Conservation (phyloP, 148 eudicot species). For the Drosera capensis region DNA sequence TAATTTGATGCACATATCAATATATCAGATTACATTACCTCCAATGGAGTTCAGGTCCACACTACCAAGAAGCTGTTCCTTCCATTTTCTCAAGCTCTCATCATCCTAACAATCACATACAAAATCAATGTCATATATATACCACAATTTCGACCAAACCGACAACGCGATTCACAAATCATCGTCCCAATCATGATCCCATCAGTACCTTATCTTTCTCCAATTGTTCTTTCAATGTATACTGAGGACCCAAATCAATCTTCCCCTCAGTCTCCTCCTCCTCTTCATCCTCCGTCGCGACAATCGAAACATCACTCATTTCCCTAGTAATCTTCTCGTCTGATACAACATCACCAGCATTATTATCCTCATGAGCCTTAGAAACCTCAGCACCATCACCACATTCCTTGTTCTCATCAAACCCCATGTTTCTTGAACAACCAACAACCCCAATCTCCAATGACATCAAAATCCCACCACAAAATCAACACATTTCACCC, state of each 20-base stretch:
- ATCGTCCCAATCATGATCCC: not conserved
- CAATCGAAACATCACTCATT: constrained; percentile 40
- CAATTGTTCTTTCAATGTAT: constrained; percentile 54
- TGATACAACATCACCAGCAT: constrained; percentile 11
- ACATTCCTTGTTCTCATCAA: constrained; percentile 33
- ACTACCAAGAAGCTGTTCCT: constrained; percentile 79
- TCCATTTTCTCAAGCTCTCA: constrained; percentile 95
- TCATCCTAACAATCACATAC: constrained; percentile 51
- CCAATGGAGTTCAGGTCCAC: constrained; percentile 68
- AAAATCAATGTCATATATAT: not conserved
- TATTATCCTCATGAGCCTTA: constrained; percentile 14
- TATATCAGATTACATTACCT: constrained; percentile 24
- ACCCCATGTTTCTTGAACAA: constrained; percentile 43
- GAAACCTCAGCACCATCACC: constrained; percentile 12
- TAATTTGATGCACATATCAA: not conserved
- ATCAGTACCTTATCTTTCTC: constrained; percentile 70
- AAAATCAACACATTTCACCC: not conserved
- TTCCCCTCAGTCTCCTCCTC: constrained; percentile 39
- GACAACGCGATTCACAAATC: not conserved
- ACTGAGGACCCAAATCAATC: constrained; percentile 63
- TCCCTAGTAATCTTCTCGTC: constrained; percentile 25
- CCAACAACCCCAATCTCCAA: constrained; percentile 22
- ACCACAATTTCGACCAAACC: not conserved
- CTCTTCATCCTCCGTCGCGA: constrained; percentile 33
- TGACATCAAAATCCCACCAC: constrained; percentile 13